These are phyloP conservation scores for Alternaria brassicae DNA, from an alignment of 2,329 filamentous ascomycete genomes.

Conservation along the genomic window DNA sequence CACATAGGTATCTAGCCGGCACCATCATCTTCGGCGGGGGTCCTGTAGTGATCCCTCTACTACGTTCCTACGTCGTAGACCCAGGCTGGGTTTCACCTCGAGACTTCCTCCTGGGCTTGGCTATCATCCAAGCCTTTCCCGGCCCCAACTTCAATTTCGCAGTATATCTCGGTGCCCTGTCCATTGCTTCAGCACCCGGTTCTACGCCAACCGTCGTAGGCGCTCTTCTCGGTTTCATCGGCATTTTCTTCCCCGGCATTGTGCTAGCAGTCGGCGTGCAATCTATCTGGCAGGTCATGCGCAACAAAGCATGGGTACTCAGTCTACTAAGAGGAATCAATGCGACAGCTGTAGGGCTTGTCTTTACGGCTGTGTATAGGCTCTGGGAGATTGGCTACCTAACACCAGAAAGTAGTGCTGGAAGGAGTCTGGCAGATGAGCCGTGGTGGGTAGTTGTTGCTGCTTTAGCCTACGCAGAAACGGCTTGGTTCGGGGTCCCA, in stretches of 20 bases:
- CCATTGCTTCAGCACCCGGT: slow-evolving; percentile 37
- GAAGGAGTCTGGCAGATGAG: slow-evolving; percentile 49
- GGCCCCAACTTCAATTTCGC: slow-evolving; percentile 66
- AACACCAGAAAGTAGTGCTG: slow-evolving; percentile 44
- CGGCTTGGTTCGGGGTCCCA: slow-evolving; percentile 50
- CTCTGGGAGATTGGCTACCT: slow-evolving; percentile 56
- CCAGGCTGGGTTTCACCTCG: slow-evolving; percentile 74
- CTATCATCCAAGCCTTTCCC: slow-evolving; percentile 74
- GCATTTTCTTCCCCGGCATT: slow-evolving; percentile 53
- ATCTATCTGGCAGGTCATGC: slow-evolving; percentile 49
- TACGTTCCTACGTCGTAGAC: slow-evolving; percentile 62
- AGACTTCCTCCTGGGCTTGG: slow-evolving; percentile 76
- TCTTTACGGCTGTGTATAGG: slow-evolving; percentile 55
- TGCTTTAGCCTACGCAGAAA: slow-evolving; percentile 51
- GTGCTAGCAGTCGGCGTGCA: slow-evolving; percentile 48
- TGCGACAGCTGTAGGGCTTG: slow-evolving; percentile 53
- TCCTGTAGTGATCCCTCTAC: slow-evolving; percentile 55
- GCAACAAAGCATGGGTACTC: slow-evolving; percentile 45
- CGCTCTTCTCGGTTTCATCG: slow-evolving; percentile 49
- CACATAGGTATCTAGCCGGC: slow-evolving; percentile 64
- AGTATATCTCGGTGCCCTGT: slow-evolving; percentile 53
- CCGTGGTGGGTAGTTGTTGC: slow-evolving; percentile 57
- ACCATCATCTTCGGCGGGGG: slow-evolving; percentile 62
- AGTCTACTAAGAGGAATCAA: slow-evolving; percentile 52
- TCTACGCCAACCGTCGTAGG: slow-evolving; percentile 41